phyloP scores from a whole-genome alignment of 1,284 basidiomycete genomes.

The Apiotrichum gracile region DNA sequence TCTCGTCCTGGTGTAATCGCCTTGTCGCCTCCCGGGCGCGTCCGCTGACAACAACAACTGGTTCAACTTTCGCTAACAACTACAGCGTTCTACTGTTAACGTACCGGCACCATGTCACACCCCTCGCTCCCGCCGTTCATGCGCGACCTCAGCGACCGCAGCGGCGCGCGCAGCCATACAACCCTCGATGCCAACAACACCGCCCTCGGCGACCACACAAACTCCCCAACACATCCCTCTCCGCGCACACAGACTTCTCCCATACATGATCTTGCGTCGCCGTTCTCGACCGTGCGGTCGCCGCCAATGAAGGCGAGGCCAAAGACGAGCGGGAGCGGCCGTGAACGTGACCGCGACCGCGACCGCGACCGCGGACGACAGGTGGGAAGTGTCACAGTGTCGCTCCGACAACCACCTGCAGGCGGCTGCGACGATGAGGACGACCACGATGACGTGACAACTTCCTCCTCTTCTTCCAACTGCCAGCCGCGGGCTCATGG shows the following conservation, averaged over 20 bases:
- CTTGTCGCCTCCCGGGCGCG: no score
- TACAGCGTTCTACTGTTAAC: not conserved
- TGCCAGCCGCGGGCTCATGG: not conserved
- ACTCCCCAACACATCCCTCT: no score
- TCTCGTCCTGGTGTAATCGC: no score
- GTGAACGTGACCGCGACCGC: slow-evolving; percentile 7
- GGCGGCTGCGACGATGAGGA: slow-evolving; percentile 9
- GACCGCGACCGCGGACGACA: slow-evolving; percentile 20
- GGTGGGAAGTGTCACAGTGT: slow-evolving; percentile 32
- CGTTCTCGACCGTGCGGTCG: not conserved
- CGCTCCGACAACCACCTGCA: slow-evolving; percentile 16
- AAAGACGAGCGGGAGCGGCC: slow-evolving; percentile 8
- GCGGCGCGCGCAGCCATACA: no score
- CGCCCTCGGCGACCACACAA: no score
- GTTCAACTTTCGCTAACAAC: not conserved
- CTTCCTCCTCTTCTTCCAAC: slow-evolving; percentile 1
- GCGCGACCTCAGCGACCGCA: not conserved
- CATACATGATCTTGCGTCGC: not conserved
- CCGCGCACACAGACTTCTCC: not conserved
- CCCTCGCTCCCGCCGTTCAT: not conserved
- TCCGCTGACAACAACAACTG: not conserved
- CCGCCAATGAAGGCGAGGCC: not conserved
- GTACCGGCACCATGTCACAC: not conserved
- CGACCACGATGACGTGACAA: slow-evolving; percentile 5
- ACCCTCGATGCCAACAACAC: not conserved